These are phyloP conservation scores for Diaporthe capsici DNA, from an alignment of 2,329 filamentous ascomycete genomes.

Conservation along the genomic window DNA sequence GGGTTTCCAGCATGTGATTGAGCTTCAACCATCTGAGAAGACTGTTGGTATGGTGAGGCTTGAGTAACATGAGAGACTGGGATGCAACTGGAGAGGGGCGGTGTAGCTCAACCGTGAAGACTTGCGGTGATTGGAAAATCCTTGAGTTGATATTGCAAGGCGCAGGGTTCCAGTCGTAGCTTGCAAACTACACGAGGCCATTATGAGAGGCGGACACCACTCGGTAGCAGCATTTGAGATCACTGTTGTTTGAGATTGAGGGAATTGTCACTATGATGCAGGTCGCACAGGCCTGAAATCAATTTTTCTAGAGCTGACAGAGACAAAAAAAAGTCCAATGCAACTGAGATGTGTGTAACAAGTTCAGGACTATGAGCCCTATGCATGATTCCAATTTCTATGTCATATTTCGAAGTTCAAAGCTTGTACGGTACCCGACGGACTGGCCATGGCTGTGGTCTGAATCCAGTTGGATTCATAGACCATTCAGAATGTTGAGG, in stretches of 20 bases:
- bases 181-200: not conserved
- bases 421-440: not conserved
- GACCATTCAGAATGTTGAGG: not conserved
- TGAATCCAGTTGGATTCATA: not conserved
- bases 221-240: not conserved
- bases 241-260: not conserved
- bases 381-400: not conserved
- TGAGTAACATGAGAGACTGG: not conserved
- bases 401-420: not conserved
- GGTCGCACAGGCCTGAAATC: not conserved
- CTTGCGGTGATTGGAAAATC: not conserved
- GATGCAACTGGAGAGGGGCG: too few relatives aligned
- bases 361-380: not conserved
- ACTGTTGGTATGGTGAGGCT: not conserved
- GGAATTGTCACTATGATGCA: not conserved
- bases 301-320: not conserved
- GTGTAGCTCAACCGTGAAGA: not conserved
- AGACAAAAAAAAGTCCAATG: not conserved
- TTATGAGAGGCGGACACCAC: not conserved
- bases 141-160: not conserved
- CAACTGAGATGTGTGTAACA: not conserved
- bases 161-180: not conserved
- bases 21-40: not conserved
- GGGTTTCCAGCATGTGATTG: not conserved
- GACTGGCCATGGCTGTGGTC: not conserved